Conservation (phyloP, 345 rosid genomes). For the Citrus inodora region DNA sequence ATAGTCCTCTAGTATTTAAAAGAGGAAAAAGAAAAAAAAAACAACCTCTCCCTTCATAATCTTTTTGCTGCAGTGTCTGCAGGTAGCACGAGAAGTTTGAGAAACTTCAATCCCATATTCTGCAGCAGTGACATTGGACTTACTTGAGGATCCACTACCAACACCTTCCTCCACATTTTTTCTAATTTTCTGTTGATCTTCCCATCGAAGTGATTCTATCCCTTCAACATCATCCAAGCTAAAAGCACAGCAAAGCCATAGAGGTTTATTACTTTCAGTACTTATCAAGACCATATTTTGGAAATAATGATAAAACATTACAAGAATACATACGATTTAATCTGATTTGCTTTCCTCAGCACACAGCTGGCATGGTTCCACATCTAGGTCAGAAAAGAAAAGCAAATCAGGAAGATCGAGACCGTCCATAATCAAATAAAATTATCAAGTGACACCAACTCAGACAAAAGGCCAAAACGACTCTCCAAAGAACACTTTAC, state of each 20-base stretch:
- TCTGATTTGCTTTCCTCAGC: slow-evolving; percentile 71
- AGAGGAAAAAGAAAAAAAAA: not conserved
- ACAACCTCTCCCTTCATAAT: slow-evolving; percentile 86
- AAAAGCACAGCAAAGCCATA: slow-evolving; percentile 10
- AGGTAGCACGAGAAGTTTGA: slow-evolving; percentile 75
- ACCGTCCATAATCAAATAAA: not conserved
- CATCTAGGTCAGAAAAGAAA: slow-evolving; percentile 45
- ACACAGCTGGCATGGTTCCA: slow-evolving; percentile 87
- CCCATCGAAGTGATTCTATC: slow-evolving; percentile 87
- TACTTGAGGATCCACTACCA: slow-evolving; percentile 30
- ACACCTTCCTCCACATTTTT: slow-evolving; percentile 41
- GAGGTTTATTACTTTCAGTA: not conserved
- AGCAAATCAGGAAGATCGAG: slow-evolving; percentile 4
- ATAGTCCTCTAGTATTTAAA: not conserved
- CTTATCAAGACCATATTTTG: not conserved
- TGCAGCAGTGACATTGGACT: slow-evolving; percentile 18
- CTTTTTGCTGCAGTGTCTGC: slow-evolving; percentile 65
- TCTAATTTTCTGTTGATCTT: slow-evolving; percentile 85
- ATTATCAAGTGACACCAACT: not conserved
- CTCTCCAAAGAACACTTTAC: not conserved
- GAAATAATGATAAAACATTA: not conserved
- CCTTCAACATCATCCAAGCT: slow-evolving; percentile 95
- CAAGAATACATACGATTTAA: slow-evolving; percentile 58
- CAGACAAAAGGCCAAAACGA: not conserved
- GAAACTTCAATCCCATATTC: slow-evolving; percentile 77